A percentile compares a stretch with the other conserved stretches of the same genome.
These are phyloP conservation scores for Bromus sterilis DNA, from an alignment of 176 grass and related monocot genomes.

Conservation along the genomic window DNA sequence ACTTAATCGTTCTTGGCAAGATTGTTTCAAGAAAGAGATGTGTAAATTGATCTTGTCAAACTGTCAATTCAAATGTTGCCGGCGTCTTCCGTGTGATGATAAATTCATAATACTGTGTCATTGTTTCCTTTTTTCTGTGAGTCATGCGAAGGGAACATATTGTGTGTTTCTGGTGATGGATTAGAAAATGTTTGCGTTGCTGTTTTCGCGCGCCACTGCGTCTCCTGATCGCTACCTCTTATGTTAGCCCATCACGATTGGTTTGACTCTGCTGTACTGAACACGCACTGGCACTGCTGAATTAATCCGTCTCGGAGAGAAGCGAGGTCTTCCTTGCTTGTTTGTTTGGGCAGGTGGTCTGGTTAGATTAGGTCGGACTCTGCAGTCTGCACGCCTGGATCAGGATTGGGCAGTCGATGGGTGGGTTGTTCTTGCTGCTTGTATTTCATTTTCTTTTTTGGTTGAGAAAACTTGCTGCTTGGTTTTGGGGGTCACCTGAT, in stretches of 20 bases:
- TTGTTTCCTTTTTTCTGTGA: neutral
- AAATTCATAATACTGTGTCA: too few relatives aligned
- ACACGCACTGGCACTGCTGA: neutral
- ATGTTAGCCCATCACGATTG: neutral
- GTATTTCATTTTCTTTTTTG: too few relatives aligned
- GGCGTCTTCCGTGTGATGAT: neutral
- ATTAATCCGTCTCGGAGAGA: neutral
- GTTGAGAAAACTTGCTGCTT: too few relatives aligned
- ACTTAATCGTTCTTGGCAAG: neutral
- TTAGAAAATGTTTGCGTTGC: neutral
- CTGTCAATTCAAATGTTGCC: too few relatives aligned
- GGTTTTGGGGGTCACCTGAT: constrained; percentile 17
- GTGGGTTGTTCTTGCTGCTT: too few relatives aligned
- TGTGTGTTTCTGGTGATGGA: neutral
- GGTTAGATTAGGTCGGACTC: constrained; percentile 25
- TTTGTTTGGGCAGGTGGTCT: neutral
- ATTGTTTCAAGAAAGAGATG: neutral
- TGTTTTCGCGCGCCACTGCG: neutral
- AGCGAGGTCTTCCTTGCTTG: neutral
- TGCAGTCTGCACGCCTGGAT: constrained; percentile 8
- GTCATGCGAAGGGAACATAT: neutral
- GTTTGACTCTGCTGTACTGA: constrained; percentile 22
- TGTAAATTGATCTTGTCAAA: neutral
- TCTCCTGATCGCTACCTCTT: neutral
- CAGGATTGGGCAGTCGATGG: too few relatives aligned